phyloP scores from a whole-genome alignment of 2,329 filamentous ascomycete species.

The Ascochyta rabiei region DNA sequence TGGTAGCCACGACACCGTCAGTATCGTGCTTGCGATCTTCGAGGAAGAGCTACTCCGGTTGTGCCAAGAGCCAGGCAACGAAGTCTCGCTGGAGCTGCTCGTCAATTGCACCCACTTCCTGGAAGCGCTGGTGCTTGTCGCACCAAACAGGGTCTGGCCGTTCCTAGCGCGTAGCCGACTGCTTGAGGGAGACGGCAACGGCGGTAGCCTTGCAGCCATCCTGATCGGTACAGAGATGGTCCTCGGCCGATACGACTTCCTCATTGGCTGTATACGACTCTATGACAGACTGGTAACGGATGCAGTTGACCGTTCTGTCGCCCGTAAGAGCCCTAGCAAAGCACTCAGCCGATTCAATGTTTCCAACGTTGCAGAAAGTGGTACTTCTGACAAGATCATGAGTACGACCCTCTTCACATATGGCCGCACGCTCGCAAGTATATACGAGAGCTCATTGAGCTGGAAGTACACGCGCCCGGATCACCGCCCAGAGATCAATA shows the following conservation, averaged over 20 bases:
- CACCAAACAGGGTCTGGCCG: conserved; percentile 87
- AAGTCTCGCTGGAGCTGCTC: conserved; percentile 69
- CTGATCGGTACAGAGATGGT: conserved; percentile 83
- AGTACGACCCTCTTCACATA: conserved; percentile 74
- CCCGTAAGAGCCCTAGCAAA: conserved; percentile 65
- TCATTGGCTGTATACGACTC: conserved; percentile 73
- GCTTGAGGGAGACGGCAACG: conserved; percentile 75
- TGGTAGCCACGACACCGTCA: conserved; percentile 74
- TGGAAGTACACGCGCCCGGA: conserved; percentile 79
- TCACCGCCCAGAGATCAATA: conserved; percentile 72
- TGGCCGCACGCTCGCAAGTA: conserved; percentile 76
- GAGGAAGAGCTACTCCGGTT: conserved; percentile 67
- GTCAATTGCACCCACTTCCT: conserved; percentile 83
- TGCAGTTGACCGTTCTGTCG: conserved; percentile 71
- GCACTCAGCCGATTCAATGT: conserved; percentile 56
- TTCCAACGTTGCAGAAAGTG: conserved; percentile 63
- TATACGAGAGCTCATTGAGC: conserved; percentile 82
- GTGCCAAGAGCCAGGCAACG: conserved; percentile 60
- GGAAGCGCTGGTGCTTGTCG: conserved; percentile 70
- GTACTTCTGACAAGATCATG: conserved; percentile 79
- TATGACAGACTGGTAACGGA: conserved; percentile 79
- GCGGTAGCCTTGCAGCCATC: conserved; percentile 77
- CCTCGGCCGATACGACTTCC: conserved; percentile 75
- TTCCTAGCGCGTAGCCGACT: conserved; percentile 82
- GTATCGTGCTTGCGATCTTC: conserved; percentile 82